phyloP scores from a whole-genome alignment of 768 basidiomycete species.

The Cystobasidium tubakii region DNA sequence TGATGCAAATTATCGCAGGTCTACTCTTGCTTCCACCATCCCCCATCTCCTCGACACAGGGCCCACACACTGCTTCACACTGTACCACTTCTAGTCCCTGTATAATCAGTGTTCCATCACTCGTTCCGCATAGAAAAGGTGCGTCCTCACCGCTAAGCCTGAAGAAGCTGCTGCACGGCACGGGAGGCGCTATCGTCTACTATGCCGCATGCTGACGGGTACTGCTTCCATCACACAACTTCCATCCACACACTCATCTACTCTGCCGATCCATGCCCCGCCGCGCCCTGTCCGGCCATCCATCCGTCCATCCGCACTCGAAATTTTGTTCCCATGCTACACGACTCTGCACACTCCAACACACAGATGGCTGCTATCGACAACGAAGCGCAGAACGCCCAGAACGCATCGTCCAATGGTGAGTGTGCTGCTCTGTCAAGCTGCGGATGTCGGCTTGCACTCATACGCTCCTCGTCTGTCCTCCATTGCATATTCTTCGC shows the following conservation, averaged over 20 bases:
- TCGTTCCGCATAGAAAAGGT: neutral
- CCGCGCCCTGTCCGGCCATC: no score
- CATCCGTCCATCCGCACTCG: neutral
- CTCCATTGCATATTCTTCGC: neutral
- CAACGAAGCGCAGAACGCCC: constrained; percentile 2
- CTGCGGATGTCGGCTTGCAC: no score
- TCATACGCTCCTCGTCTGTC: neutral
- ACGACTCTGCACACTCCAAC: neutral
- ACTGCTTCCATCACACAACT: no score
- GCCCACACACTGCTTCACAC: neutral
- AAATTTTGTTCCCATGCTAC: neutral
- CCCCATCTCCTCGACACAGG: neutral
- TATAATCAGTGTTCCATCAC: constrained; percentile 5
- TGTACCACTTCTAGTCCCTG: neutral
- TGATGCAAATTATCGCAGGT: neutral
- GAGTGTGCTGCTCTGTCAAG: neutral
- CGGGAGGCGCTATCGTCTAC: no score
- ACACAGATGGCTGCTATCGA: constrained; percentile 8
- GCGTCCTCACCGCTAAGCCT: neutral
- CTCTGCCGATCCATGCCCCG: no score
- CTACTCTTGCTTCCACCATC: neutral
- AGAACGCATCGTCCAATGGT: neutral
- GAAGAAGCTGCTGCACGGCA: no score
- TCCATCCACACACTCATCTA: no score
- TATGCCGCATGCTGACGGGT: no score